Evolutionary conservation across 78 protist species (phyloP).

Genomic region (Creolimax fragrantissima): DNA sequence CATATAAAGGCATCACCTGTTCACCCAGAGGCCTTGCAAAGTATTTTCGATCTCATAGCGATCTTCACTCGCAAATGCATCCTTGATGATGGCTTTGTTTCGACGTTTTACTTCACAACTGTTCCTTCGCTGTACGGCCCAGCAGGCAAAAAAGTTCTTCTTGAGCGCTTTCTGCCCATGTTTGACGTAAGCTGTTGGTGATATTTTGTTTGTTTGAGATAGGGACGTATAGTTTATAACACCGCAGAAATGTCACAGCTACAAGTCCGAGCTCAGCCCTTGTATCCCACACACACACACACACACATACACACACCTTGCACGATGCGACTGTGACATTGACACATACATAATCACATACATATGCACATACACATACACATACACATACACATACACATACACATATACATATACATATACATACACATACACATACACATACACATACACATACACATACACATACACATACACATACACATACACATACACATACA

Average conservation of each 20-base stretch:
- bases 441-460: no score
- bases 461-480: no score
- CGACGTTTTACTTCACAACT: neutral
- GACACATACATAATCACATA: neutral
- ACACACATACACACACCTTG: neutral
- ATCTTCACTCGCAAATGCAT: neutral
- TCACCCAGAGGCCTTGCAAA: neutral
- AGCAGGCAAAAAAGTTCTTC: neutral
- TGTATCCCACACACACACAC: neutral
- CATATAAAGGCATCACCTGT: neutral
- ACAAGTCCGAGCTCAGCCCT: neutral
- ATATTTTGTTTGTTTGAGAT: no score
- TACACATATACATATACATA: slow-evolving; percentile 12
- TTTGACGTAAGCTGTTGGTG: no score
- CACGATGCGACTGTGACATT: no score
- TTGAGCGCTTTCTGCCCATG: neutral
- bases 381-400: slow-evolving; percentile 20
- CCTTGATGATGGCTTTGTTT: neutral
- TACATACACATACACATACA: neutral
- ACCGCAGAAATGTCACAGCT: no score
- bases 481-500: no score
- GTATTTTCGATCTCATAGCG: neutral
- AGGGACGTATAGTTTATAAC: no score
- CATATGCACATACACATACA: slow-evolving; percentile 27
- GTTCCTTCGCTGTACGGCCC: neutral